Base-by-base conservation (phyloP, 2,329 filamentous ascomycete genomes). In the Verruconis gallopava region DNA sequence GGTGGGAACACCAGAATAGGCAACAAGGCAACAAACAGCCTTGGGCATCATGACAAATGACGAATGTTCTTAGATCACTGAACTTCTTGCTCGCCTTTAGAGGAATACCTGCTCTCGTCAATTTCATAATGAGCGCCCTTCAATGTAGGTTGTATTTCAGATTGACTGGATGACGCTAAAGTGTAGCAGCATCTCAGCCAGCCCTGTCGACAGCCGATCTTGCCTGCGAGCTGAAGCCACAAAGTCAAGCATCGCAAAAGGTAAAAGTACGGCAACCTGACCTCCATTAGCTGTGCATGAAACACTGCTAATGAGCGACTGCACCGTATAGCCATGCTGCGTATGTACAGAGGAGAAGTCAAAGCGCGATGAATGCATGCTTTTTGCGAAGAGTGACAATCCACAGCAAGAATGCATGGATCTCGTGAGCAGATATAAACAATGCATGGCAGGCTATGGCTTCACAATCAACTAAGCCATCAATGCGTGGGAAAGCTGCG, bases 281-380 rank as follows among this genome's bases (percentile, higher is more conserved):
- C 35, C 18, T n/a, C n/a, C n/a, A n/a, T n/a, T n/a, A n/a, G n/a
- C 15, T n/a, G 17, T 15, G 17, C 5, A 5, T 34, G 5, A 9
- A 14, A 34, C 4, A 5, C 13, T 36, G 9, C 5, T 20, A 28
- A 38, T 21, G 9, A 3, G 6, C 21, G 4, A 14, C 13, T 14
- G 12, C 9, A 4, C 15, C 9, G 25, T 9, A 15, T 55, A 95
- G 85, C 89, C 89, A 34, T 96, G 91, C 74, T 96, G 91, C 60
- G 91, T 96, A 21, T 98, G 91, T 76, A 95, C 88, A 59, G 77
- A 91, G 35, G 86, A 98, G 63, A 98, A 98, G 64, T 72, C 84
- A 30, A 74, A 74, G 52, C 85, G 91, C 49, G 91, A 98, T 67
- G 88, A 98, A 65, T 98, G 91, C 71, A 96, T 98, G 89, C 82